These are phyloP conservation scores for Alectoria sarmentosa DNA, from an alignment of 495 filamentous ascomycete genomes.

Conservation along the genomic window DNA sequence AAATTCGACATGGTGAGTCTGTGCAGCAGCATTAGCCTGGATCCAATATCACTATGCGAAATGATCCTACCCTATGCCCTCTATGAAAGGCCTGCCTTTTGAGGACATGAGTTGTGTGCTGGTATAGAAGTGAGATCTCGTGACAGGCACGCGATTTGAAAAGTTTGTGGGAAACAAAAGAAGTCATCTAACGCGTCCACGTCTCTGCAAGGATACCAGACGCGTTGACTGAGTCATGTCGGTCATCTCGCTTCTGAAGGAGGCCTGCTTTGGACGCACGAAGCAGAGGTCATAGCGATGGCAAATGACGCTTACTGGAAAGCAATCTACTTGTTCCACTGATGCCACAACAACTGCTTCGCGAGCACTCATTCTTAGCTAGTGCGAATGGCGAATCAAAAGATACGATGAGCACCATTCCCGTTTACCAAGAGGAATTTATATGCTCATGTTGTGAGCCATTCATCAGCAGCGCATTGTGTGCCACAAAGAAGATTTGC, in stretches of 20 bases:
- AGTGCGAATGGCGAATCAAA: background rate
- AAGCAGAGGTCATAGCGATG: background rate
- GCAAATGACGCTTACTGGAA: background rate
- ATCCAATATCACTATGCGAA: no score
- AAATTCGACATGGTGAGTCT: no score
- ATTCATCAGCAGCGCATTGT: background rate
- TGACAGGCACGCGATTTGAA: no score
- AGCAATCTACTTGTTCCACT: background rate
- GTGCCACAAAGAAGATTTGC: background rate
- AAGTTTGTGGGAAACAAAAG: background rate
- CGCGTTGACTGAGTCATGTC: constrained; percentile 1
- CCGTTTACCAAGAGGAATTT: background rate
- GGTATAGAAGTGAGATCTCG: no score
- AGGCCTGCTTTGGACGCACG: background rate
- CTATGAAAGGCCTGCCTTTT: no score
- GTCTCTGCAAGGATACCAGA: background rate
- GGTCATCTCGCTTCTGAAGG: background rate
- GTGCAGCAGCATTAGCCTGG: no score
- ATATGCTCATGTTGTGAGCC: background rate
- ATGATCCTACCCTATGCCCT: no score
- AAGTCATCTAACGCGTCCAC: background rate
- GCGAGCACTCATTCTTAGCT: background rate
- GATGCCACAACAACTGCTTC: background rate
- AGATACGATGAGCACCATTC: no score
- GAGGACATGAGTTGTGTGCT: no score